These are phyloP conservation scores for Stromatinia cepivora DNA, from an alignment of 2,329 filamentous ascomycete species.

Conservation along the genomic window DNA sequence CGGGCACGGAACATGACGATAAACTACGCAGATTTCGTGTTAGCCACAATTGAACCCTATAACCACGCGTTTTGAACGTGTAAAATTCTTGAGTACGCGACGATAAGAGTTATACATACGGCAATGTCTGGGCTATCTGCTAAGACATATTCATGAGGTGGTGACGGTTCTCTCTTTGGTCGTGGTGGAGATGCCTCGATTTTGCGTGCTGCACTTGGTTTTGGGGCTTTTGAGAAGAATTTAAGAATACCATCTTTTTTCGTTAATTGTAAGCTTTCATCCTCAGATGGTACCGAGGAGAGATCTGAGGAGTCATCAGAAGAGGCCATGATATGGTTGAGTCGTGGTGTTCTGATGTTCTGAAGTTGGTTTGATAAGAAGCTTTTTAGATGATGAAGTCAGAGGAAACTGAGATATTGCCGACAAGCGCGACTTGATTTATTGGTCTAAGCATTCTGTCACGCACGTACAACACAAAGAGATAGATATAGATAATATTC, in stretches of 20 bases:
- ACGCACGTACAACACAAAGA: conserved; percentile 27
- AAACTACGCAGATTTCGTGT: conserved; percentile 62
- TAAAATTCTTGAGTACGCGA: conserved; percentile 43
- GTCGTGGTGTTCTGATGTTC: conserved; percentile 27
- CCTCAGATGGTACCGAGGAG: conserved; percentile 58
- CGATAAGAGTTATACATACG: conserved; percentile 59
- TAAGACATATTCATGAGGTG: conserved; percentile 84
- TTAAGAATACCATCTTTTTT: conserved; percentile 62
- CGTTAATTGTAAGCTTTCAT: conserved; percentile 53
- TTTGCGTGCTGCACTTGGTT: conserved; percentile 49
- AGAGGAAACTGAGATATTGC: conserved; percentile 30
- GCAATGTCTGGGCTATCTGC: conserved; percentile 91
- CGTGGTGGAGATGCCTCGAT: conserved; percentile 61
- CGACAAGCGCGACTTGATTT: conserved; percentile 31
- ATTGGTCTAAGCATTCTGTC: conserved; percentile 26
- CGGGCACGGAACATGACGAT: conserved; percentile 97
- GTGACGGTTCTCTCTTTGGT: conserved; percentile 81
- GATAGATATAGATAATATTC: neutral
- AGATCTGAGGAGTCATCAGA: conserved; percentile 65
- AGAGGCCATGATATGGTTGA: conserved; percentile 39
- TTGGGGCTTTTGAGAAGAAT: conserved; percentile 61
- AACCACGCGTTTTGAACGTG: conserved; percentile 56
- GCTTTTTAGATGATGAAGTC: conserved; percentile 28
- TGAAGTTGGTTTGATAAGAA: conserved; percentile 23
- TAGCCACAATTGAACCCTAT: conserved; percentile 38